Percentiles rank a stretch among this genome's conserved stretches.
Evolutionary conservation across 2,329 filamentous ascomycete species (phyloP).

Genomic region (Biscogniauxia marginata): DNA sequence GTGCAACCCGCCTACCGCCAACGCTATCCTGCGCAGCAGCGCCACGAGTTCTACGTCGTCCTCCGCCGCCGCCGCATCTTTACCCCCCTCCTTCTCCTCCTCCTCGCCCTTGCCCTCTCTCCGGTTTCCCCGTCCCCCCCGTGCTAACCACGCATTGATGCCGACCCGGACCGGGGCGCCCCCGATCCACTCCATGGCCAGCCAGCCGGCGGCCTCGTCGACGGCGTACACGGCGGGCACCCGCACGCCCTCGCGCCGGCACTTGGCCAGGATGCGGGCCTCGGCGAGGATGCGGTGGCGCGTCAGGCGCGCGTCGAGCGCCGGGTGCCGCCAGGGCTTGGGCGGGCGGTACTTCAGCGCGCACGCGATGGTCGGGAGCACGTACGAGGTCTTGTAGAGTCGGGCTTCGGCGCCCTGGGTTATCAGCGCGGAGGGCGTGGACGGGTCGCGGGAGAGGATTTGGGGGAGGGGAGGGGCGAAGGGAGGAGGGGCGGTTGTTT

Average conservation of each 20-base stretch:
- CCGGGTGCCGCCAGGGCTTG: constrained; percentile 89
- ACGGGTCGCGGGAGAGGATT: constrained; percentile 62
- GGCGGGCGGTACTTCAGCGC: constrained; percentile 89
- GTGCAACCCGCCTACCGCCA: constrained; percentile 74
- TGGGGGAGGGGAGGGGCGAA: constrained; percentile 64
- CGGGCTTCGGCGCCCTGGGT: constrained; percentile 95
- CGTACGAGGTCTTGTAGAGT: constrained; percentile 83
- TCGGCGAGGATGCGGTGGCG: constrained; percentile 85
- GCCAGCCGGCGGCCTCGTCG: constrained; percentile 65
- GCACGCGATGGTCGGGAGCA: constrained; percentile 64
- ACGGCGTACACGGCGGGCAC: constrained; percentile 79
- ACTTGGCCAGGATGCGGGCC: constrained; percentile 78
- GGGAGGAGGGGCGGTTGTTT: constrained; percentile 16
- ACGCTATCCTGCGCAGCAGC: constrained; percentile 70
- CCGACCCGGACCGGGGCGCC: constrained; percentile 68
- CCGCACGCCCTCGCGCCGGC: constrained; percentile 72
- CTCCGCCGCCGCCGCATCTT: constrained; percentile 34
- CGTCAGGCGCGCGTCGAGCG: constrained; percentile 83
- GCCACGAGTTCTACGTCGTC: constrained; percentile 53
- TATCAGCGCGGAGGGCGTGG: constrained; percentile 65
- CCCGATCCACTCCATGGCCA: constrained; percentile 82
- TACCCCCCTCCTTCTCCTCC: constrained; percentile 24
- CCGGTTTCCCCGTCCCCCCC: constrained; percentile 41
- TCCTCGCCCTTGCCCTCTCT: constrained; percentile 20
- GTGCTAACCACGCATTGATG: constrained; percentile 71